Percentiles rank a stretch among this genome's conserved stretches.
phyloP scores from a whole-genome alignment of 192 early-diverging fungal genomes.

The Bifiguratus adelaidae region DNA sequence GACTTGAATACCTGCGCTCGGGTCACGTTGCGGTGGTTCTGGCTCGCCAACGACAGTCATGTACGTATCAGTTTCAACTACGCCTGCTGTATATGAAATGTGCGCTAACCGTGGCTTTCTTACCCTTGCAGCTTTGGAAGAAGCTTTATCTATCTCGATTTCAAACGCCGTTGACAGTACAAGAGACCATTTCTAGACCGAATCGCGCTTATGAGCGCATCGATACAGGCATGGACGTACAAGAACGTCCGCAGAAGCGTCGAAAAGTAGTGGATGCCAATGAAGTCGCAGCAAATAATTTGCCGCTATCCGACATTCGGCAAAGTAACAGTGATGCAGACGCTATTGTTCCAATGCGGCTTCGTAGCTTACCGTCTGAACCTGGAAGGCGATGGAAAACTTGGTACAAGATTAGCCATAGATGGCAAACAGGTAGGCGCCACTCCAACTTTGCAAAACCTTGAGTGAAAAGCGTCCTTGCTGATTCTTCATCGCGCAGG shows the following conservation, averaged over 20 bases:
- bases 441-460: too few relatives aligned
- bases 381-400: conserved; percentile 16
- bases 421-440: conserved; percentile 35
- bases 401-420: conserved; percentile 34
- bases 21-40: conserved; percentile 23
- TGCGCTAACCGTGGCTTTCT: not conserved
- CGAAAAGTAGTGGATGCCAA: too few relatives aligned
- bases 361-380: too few relatives aligned
- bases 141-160: conserved; percentile 27
- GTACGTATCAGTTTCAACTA: conserved; percentile 8
- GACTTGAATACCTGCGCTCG: conserved; percentile 21
- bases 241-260: too few relatives aligned
- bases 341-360: too few relatives aligned
- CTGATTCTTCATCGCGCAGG: too few relatives aligned
- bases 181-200: conserved; percentile 1
- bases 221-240: too few relatives aligned
- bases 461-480: too few relatives aligned
- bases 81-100: not conserved
- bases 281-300: too few relatives aligned
- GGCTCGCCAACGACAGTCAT: conserved; percentile 29
- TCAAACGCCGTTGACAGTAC: conserved; percentile 3
- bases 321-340: too few relatives aligned
- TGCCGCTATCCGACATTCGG: too few relatives aligned
- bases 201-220: too few relatives aligned
- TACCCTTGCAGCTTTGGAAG: conserved; percentile 31